Evolutionary conservation across 202 grass and related monocot species (phyloP), one percentile per base, ranked within the genome.

Genomic region (Musa balbisiana): DNA sequence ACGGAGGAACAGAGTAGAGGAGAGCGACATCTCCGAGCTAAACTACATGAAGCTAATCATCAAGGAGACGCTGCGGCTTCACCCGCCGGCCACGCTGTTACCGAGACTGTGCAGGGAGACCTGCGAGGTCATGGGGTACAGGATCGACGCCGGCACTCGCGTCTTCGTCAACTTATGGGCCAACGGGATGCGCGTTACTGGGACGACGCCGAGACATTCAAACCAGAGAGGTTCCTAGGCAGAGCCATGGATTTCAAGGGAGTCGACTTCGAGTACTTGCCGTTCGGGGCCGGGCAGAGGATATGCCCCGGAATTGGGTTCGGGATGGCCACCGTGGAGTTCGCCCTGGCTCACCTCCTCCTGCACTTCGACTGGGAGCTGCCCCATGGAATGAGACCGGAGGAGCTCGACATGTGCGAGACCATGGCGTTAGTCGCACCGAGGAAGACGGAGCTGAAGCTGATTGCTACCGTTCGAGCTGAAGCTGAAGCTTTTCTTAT

Each of bases 31-130:
- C 14, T 9, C 25, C 3, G 17, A 62, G 13, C 33, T 82, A 4
- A 60, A 11, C 16, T 82, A 82, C 26, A 23, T 82, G 3, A 69
- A 71, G 33, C 21, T 62, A 14, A 50, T 69, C 2, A 62, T 82
- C 22, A 82, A 82, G 20, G 80, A 82, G 22, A 77, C 62, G 9
- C 73, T 82, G 8, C 22, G 80, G 52, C 49, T 82, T 2, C 71
- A 82, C 62, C 60, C 72, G 27, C 71, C 71, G 1, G 50, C 64
- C 4, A 23, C 76, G n/a, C 62, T 82, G 26, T 8, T 69, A 8
- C 80, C 80, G 1, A 21, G 80, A 21, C 51, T 71, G 25, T n/a
- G 27, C 14, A 12, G 33, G 2, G 21, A 69, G 53, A 20, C 20
- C 11, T 54, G 72, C 20, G 22, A 50, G 8, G 29, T 76, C 14